Percentiles rank a stretch among this genome's conserved stretches.
Evolutionary conservation across 208 protist species (phyloP).

Genomic region (Trypanosoma scelopori): DNA sequence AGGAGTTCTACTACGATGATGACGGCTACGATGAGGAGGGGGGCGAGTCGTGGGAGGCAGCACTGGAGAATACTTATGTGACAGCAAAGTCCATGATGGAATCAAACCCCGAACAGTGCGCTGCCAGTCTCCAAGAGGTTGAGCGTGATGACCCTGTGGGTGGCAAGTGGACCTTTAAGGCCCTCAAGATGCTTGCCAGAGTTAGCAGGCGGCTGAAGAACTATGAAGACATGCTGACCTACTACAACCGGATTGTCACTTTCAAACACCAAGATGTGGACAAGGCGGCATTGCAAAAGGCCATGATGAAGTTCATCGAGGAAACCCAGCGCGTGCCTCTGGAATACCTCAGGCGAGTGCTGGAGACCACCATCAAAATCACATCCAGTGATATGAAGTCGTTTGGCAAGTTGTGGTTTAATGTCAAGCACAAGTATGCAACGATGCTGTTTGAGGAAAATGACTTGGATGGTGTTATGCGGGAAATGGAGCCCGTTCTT

Average conservation of each 20-base stretch:
- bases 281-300: slow-evolving; percentile 42
- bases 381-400: slow-evolving; percentile 38
- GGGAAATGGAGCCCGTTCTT: slow-evolving; percentile 70
- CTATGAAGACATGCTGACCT: slow-evolving; percentile 84
- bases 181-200: slow-evolving; percentile 91
- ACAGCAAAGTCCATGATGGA: slow-evolving; percentile 82
- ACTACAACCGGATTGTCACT: slow-evolving; percentile 72
- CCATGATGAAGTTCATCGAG: slow-evolving; percentile 93
- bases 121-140: slow-evolving; percentile 71
- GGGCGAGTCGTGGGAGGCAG: slow-evolving; percentile 52
- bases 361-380: slow-evolving; percentile 71
- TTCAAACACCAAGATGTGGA: slow-evolving; percentile 44
- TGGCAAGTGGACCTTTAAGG: slow-evolving; percentile 93
- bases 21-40: slow-evolving; percentile 61
- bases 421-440: slow-evolving; percentile 88
- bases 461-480: slow-evolving; percentile 21
- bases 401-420: slow-evolving; percentile 86
- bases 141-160: slow-evolving; percentile 75
- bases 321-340: slow-evolving; percentile 54
- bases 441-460: slow-evolving; percentile 34
- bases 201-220: slow-evolving; percentile 58
- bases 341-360: slow-evolving; percentile 54
- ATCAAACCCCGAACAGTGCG: slow-evolving; percentile 63
- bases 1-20: slow-evolving; percentile 88
- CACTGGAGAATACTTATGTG: slow-evolving; percentile 88